Evolutionary conservation across 495 filamentous ascomycete genomes (phyloP).

Genomic region (Penicillium waksmanii): DNA sequence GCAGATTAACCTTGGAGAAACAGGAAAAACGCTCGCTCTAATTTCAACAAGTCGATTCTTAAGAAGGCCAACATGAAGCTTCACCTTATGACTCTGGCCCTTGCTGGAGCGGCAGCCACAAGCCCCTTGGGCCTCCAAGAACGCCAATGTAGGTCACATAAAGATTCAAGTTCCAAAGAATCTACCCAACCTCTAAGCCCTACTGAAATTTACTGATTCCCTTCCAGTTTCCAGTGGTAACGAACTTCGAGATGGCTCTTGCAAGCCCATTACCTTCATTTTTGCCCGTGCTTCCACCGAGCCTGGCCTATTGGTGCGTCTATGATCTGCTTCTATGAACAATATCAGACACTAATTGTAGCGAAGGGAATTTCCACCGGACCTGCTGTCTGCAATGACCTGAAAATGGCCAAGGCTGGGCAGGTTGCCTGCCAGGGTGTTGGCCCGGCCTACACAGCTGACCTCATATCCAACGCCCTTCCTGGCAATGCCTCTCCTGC

Average conservation of each 20-base stretch:
- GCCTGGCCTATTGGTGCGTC: slow-evolving; percentile 19
- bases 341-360: neutral
- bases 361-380: slow-evolving; percentile 44
- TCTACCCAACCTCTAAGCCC: neutral
- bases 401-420: slow-evolving; percentile 29
- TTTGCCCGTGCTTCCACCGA: slow-evolving; percentile 55
- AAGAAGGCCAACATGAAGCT: slow-evolving; percentile 8
- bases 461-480: slow-evolving; percentile 30
- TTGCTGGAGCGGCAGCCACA: slow-evolving; percentile 17
- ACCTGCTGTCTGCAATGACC: slow-evolving; percentile 42
- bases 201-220: too few relatives aligned
- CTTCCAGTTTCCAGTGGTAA: slow-evolving; percentile 27
- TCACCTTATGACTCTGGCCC: slow-evolving; percentile 10
- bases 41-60: neutral
- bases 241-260: slow-evolving; percentile 49
- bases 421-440: slow-evolving; percentile 44
- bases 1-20: neutral
- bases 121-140: slow-evolving; percentile 20
- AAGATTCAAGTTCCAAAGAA: neutral
- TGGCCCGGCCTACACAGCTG: slow-evolving; percentile 38
- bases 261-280: slow-evolving; percentile 55
- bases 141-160: slow-evolving; percentile 15
- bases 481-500: slow-evolving; percentile 33
- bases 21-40: neutral
- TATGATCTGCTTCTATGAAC: neutral